Conservation (phyloP, 2,329 filamentous ascomycete genomes). For the Penicillium sp. region DNA sequence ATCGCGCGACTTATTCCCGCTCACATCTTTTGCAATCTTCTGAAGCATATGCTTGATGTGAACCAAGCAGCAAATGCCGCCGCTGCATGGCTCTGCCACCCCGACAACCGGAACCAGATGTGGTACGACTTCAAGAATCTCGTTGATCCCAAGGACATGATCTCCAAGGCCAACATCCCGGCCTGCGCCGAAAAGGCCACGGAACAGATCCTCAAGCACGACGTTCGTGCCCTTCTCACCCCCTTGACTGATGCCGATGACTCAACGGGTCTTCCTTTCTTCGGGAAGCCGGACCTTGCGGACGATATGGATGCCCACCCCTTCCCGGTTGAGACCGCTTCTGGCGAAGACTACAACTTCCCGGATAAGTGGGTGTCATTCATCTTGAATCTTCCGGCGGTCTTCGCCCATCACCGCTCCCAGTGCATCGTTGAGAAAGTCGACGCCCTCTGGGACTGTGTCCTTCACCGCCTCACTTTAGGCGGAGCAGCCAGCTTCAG, state of each 20-base stretch:
- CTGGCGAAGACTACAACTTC: constrained; percentile 47
- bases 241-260: constrained; percentile 37
- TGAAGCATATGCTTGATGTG: constrained; percentile 84
- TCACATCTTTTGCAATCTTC: constrained; percentile 78
- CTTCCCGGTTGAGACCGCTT: constrained; percentile 37
- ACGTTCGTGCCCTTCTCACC: constrained; percentile 43
- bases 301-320: constrained; percentile 32
- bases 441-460: constrained; percentile 44
- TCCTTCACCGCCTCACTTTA: constrained; percentile 45
- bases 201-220: constrained; percentile 44
- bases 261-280: constrained; percentile 33
- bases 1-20: constrained; percentile 85
- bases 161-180: constrained; percentile 42
- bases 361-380: constrained; percentile 49
- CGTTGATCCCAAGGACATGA: constrained; percentile 42
- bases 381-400: constrained; percentile 40
- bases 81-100: constrained; percentile 85
- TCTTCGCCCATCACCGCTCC: constrained; percentile 43
- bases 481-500: constrained; percentile 48
- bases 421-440: constrained; percentile 47
- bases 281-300: constrained; percentile 33
- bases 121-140: constrained; percentile 71
- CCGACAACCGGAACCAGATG: constrained; percentile 91
- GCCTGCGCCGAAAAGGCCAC: constrained; percentile 36
- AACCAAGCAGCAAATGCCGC: constrained; percentile 93